Conservation (phyloP, 2,329 filamentous ascomycete genomes). For the Pseudogymnoascus sp. region DNA sequence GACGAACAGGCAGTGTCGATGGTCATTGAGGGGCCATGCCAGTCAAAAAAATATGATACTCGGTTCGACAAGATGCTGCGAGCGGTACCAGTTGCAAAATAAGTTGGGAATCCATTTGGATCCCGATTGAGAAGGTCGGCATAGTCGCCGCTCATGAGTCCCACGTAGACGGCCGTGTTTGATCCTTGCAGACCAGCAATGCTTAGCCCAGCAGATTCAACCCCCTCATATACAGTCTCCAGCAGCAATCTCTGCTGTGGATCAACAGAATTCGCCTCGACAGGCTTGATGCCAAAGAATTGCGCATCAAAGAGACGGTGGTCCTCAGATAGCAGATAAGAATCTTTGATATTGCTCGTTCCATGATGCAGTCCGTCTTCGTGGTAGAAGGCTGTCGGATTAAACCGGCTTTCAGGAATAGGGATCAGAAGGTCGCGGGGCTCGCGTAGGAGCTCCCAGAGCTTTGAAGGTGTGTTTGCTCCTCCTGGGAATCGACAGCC, state of each 20-base stretch:
- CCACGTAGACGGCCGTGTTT: background rate
- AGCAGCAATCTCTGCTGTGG: constrained; percentile 25
- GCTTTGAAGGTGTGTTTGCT: constrained; percentile 28
- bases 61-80: constrained; percentile 16
- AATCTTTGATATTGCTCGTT: background rate
- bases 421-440: background rate
- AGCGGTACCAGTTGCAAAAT: background rate
- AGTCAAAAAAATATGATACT: constrained; percentile 21
- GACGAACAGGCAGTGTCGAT: constrained; percentile 21
- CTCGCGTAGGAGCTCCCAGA: constrained; percentile 24
- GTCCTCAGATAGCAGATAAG: constrained; percentile 16
- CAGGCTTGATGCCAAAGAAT: constrained; percentile 16
- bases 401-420: background rate
- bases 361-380: background rate
- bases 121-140: constrained; percentile 14
- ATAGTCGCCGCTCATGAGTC: background rate
- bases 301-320: constrained; percentile 17
- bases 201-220: constrained; percentile 22
- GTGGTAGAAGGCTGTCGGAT: background rate
- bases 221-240: constrained; percentile 23
- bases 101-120: constrained; percentile 18
- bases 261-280: constrained; percentile 24
- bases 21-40: constrained; percentile 13
- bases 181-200: constrained; percentile 8
- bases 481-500: constrained; percentile 29